phyloP scores from a whole-genome alignment of 768 basidiomycete genomes.

The Kwoniella heveanensis region DNA sequence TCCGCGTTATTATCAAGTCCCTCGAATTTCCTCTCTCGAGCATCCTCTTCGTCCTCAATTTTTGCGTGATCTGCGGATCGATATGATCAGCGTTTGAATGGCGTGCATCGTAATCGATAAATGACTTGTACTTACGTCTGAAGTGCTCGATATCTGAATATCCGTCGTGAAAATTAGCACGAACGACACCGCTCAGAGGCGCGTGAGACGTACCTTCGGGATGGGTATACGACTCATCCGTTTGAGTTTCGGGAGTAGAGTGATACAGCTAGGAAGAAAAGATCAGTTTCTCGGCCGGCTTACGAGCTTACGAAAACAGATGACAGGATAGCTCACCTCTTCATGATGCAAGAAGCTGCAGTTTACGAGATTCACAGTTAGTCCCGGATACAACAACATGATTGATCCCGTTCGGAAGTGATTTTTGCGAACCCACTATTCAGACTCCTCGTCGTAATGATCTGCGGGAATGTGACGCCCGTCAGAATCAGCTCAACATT shows the following conservation, averaged over 20 bases:
- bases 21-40: conserved; percentile 79
- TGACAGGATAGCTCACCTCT: conserved; percentile 61
- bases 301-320: not conserved
- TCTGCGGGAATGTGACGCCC: conserved; percentile 17
- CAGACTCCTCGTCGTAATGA: conserved; percentile 56
- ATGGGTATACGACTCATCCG: conserved; percentile 90
- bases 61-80: conserved; percentile 65
- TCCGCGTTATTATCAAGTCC: conserved; percentile 63
- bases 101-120: too few relatives aligned
- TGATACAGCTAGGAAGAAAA: conserved; percentile 69
- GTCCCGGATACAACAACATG: too few relatives aligned
- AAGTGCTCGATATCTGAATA: conserved; percentile 72
- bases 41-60: conserved; percentile 82
- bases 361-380: too few relatives aligned
- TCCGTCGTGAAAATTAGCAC: not conserved
- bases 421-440: conserved; percentile 57
- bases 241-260: conserved; percentile 94
- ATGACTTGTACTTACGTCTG: conserved; percentile 60
- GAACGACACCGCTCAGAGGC: not conserved
- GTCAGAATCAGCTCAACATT: not conserved
- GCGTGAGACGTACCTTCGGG: conserved; percentile 79
- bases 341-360: conserved; percentile 74
- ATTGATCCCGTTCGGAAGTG: too few relatives aligned
- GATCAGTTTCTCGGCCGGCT: not conserved
- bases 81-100: not conserved